A percentile compares a stretch with the other conserved stretches of the same genome.
phyloP scores from a whole-genome alignment of 108 stramenopile species.

The Cyclostephanos invisitatus region DNA sequence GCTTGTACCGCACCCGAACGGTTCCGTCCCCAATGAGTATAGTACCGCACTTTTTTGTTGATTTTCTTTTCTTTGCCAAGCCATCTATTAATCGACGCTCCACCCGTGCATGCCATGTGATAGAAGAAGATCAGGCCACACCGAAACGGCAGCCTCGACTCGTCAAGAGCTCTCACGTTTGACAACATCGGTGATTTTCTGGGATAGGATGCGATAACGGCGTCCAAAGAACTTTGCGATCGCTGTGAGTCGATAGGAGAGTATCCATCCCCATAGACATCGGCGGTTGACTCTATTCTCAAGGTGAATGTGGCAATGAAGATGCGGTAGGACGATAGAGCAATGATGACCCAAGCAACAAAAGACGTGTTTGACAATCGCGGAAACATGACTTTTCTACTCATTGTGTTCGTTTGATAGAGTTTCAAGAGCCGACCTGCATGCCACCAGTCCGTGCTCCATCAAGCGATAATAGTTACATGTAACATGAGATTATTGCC shows the following conservation, averaged over 20 bases:
- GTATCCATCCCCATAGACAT: conserved; percentile 28
- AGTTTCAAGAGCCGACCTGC: not conserved
- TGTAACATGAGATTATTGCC: too few relatives aligned
- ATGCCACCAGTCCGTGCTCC: not conserved
- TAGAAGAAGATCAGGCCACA: conserved; percentile 47
- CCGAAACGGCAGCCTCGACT: conserved; percentile 5
- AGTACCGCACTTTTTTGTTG: conserved; percentile 35
- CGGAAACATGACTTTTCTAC: not conserved
- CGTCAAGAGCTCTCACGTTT: conserved; percentile 2
- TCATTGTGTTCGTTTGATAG: too few relatives aligned
- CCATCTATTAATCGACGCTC: conserved; percentile 41
- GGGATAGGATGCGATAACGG: not conserved
- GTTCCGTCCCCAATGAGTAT: conserved; percentile 43
- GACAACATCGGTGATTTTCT: conserved; percentile 10
- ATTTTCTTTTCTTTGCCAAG: conserved; percentile 39
- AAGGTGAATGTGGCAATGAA: not conserved
- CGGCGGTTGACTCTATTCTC: not conserved
- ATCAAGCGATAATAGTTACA: too few relatives aligned
- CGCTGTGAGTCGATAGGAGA: conserved; percentile 9
- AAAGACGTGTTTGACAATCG: not conserved
- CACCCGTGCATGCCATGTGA: conserved; percentile 45
- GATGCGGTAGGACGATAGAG: conserved; percentile 19
- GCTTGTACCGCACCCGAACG: conserved; percentile 14
- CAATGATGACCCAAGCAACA: conserved; percentile 16
- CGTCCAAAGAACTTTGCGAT: conserved; percentile 5